A percentile compares a stretch with the other conserved stretches of the same genome.
Conservation (phyloP, 2,329 filamentous ascomycete genomes). For the Talaromyces sp. region DNA sequence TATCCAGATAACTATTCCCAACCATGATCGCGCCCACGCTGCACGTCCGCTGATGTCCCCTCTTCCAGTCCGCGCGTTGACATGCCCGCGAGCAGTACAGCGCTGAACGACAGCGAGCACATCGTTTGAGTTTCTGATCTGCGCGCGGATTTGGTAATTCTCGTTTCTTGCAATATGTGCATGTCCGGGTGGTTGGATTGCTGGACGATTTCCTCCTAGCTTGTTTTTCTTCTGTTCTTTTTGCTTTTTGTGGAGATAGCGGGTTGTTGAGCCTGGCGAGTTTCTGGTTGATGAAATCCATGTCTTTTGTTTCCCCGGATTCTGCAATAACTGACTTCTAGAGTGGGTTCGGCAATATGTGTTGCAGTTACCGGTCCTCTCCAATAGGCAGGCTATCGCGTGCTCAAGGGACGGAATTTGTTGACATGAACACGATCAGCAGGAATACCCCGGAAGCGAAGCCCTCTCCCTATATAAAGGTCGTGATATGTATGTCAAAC, state of each 20-base stretch:
- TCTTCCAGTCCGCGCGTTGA: constrained; percentile 30
- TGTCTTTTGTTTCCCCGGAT: not conserved
- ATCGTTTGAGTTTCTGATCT: constrained; percentile 30
- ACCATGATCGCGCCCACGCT: constrained; percentile 25
- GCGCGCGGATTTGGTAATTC: constrained; percentile 11
- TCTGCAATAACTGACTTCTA: not conserved
- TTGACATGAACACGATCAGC: not conserved
- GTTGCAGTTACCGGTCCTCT: not conserved
- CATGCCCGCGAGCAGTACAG: constrained; percentile 51
- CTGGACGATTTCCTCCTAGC: not conserved
- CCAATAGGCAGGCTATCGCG: not conserved
- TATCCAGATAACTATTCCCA: constrained; percentile 24
- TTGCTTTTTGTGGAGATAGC: not conserved
- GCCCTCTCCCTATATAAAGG: not conserved
- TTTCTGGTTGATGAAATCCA: constrained; percentile 19
- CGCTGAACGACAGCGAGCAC: constrained; percentile 47
- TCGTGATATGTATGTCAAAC: not conserved
- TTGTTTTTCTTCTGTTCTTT: not conserved
- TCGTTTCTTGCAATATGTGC: constrained; percentile 19
- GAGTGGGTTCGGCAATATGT: not conserved
- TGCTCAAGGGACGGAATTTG: constrained; percentile 3
- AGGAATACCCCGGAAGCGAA: not conserved
- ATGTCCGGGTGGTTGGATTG: constrained; percentile 9
- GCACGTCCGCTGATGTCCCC: constrained; percentile 28
- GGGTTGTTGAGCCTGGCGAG: constrained; percentile 10